phyloP scores from a whole-genome alignment of 2,329 filamentous ascomycete genomes.

The Niveomyces coronatus region DNA sequence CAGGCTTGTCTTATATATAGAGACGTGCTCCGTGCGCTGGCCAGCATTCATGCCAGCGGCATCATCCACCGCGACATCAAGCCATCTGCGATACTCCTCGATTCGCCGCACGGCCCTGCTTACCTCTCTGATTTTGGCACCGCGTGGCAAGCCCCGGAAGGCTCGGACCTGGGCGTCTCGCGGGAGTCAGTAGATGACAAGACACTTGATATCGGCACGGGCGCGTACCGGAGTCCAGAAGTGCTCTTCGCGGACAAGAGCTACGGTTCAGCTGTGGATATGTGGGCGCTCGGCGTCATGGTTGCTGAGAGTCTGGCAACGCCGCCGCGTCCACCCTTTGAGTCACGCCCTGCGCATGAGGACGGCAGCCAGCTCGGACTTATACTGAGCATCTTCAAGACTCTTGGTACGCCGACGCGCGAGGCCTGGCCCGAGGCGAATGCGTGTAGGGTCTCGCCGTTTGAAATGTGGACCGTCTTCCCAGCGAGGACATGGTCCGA shows the following conservation, averaged over 20 bases:
- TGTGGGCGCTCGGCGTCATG: slow-evolving; percentile 83
- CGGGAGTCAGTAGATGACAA: slow-evolving; percentile 62
- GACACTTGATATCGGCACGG: slow-evolving; percentile 88
- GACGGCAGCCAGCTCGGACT: slow-evolving; percentile 86
- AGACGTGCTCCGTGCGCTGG: slow-evolving; percentile 62
- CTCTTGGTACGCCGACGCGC: slow-evolving; percentile 74
- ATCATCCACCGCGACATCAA: slow-evolving; percentile 95
- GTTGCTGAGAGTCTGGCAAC: slow-evolving; percentile 61
- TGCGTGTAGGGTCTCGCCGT: slow-evolving; percentile 62
- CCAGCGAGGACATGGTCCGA: slow-evolving; percentile 55
- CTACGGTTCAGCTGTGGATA: slow-evolving; percentile 66
- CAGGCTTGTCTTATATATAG: slow-evolving; percentile 38
- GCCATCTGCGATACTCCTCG: slow-evolving; percentile 75
- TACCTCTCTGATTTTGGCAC: slow-evolving; percentile 89
- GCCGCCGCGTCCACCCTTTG: slow-evolving; percentile 59
- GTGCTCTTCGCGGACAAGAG: slow-evolving; percentile 71
- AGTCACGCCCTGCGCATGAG: slow-evolving; percentile 61
- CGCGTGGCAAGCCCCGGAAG: too few species aligned
- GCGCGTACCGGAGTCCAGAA: slow-evolving; percentile 83
- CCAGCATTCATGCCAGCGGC: slow-evolving; percentile 57
- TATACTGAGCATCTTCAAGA: slow-evolving; percentile 87
- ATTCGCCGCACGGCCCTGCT: slow-evolving; percentile 56
- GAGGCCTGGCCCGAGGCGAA: slow-evolving; percentile 73
- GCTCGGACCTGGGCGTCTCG: slow-evolving; percentile 40
- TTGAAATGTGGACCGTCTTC: slow-evolving; percentile 80